These are phyloP conservation scores for Ceratocystis diversiconidia DNA, from an alignment of 2,329 filamentous ascomycete genomes.

Conservation along the genomic window DNA sequence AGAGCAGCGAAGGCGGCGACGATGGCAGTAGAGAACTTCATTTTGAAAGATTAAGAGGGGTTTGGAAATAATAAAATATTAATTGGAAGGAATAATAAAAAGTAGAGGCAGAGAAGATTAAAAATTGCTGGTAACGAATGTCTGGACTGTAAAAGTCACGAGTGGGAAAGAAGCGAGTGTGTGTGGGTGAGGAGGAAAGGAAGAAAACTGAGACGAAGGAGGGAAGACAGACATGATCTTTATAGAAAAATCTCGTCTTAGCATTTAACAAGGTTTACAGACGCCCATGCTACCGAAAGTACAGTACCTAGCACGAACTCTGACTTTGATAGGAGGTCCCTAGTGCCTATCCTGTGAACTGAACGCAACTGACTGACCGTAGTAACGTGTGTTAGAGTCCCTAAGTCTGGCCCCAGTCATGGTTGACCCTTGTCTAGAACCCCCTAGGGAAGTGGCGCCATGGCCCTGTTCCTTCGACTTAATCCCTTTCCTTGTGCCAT, in stretches of 20 bases:
- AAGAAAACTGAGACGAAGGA: constrained; percentile 21
- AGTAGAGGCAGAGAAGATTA: constrained; percentile 22
- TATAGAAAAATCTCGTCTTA: constrained; percentile 27
- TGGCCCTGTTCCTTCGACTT: not conserved
- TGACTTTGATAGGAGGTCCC: not conserved
- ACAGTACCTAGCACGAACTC: constrained; percentile 11
- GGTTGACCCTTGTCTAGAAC: not conserved
- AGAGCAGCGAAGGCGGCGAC: constrained; percentile 37
- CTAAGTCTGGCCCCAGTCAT: not conserved
- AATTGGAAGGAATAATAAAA: constrained; percentile 28
- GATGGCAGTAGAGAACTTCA: constrained; percentile 47
- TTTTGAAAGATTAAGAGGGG: constrained; percentile 40
- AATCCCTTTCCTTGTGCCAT: constrained; percentile 1
- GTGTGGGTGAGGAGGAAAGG: constrained; percentile 35
- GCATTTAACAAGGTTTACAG: constrained; percentile 1
- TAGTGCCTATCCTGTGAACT: not conserved
- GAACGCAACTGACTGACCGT: not conserved
- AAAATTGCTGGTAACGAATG: constrained; percentile 18
- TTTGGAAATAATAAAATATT: constrained; percentile 28
- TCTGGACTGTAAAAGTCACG: constrained; percentile 17
- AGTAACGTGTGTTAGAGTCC: not conserved
- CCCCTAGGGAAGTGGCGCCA: not conserved
- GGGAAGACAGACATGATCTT: constrained; percentile 32
- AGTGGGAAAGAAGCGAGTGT: constrained; percentile 25
- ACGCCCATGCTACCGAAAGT: constrained; percentile 18